Percentiles rank a stretch among this genome's conserved stretches.
Conservation (phyloP, 768 basidiomycete species). For the Auriscalpium vulgare region DNA sequence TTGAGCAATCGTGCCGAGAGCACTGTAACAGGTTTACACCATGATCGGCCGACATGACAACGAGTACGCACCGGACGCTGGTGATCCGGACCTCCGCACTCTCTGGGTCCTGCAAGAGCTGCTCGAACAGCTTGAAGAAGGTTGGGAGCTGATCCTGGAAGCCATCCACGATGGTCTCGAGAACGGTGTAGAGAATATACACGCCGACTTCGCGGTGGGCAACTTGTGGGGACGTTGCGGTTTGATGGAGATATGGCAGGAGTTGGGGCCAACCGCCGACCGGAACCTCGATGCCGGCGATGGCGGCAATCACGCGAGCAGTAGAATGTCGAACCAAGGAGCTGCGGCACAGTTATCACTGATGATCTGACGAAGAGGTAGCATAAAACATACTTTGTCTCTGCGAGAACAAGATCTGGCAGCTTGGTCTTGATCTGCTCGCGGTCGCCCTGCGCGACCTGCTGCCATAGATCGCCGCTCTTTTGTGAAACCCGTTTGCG, state of each 20-base stretch:
- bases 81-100: slow-evolving; percentile 87
- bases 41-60: background rate
- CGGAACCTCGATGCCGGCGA: slow-evolving; percentile 84
- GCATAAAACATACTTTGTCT: slow-evolving; percentile 54
- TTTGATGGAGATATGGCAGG: slow-evolving; percentile 78
- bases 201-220: slow-evolving; percentile 87
- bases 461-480: slow-evolving; percentile 77
- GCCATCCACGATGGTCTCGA: slow-evolving; percentile 88
- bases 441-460: slow-evolving; percentile 57
- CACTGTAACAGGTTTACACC: slow-evolving; percentile 30
- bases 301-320: slow-evolving; percentile 87
- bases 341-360: slow-evolving; percentile 32
- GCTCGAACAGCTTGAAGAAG: slow-evolving; percentile 75
- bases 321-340: slow-evolving; percentile 88
- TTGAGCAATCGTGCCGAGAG: slow-evolving; percentile 88
- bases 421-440: slow-evolving; percentile 80
- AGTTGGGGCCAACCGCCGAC: slow-evolving; percentile 77
- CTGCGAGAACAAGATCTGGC: slow-evolving; percentile 68
- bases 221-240: slow-evolving; percentile 59
- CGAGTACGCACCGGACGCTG: slow-evolving; percentile 57
- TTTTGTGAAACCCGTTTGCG: slow-evolving; percentile 83
- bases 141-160: slow-evolving; percentile 67
- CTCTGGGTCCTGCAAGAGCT: slow-evolving; percentile 71
- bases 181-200: slow-evolving; percentile 83
- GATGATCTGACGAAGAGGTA: slow-evolving; percentile 7